Percentiles rank a stretch among this genome's conserved stretches.
phyloP scores from a whole-genome alignment of 176 grass and related monocot species.

The Puccinellia tenuiflora region DNA sequence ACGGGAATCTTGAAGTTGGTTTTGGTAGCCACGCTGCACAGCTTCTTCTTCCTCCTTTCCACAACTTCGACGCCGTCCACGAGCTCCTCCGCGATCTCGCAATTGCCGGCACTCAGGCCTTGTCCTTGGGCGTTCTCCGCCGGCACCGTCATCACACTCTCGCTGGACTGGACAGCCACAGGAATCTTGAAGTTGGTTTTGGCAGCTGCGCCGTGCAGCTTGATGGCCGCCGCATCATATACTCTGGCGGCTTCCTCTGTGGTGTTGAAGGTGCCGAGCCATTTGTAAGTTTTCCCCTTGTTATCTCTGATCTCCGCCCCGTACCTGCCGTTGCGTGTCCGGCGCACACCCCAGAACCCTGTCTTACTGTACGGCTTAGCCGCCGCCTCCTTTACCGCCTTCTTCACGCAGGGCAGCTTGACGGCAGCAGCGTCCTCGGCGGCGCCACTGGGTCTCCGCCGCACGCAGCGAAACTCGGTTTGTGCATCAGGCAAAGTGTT shows the following conservation, averaged over 20 bases:
- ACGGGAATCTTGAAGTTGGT: conserved; percentile 41
- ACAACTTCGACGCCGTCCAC: not conserved
- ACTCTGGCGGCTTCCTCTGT: not conserved
- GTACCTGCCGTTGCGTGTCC: not conserved
- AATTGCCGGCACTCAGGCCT: not conserved
- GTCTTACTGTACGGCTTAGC: not conserved
- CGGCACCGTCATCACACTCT: not conserved
- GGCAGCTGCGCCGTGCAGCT: not conserved
- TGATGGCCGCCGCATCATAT: not conserved
- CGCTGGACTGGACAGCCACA: not conserved
- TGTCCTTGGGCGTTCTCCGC: not conserved
- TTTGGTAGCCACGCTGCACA: conserved; percentile 22
- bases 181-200: not conserved
- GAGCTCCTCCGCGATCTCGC: not conserved
- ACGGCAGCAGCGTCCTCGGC: not conserved
- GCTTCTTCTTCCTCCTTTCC: not conserved
- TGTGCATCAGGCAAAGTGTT: not conserved
- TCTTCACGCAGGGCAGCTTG: not conserved
- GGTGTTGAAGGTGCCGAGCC: not conserved
- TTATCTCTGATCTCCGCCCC: not conserved
- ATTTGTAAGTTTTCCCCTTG: not conserved
- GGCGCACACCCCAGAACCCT: not conserved
- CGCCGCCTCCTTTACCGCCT: not conserved
- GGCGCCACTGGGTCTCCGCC: not conserved
- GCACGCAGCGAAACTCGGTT: not conserved